Evolutionary conservation across 2,329 filamentous ascomycete genomes (phyloP), one percentile per base, ranked within the genome.

Genomic region (Aspergillus luchuensis): DNA sequence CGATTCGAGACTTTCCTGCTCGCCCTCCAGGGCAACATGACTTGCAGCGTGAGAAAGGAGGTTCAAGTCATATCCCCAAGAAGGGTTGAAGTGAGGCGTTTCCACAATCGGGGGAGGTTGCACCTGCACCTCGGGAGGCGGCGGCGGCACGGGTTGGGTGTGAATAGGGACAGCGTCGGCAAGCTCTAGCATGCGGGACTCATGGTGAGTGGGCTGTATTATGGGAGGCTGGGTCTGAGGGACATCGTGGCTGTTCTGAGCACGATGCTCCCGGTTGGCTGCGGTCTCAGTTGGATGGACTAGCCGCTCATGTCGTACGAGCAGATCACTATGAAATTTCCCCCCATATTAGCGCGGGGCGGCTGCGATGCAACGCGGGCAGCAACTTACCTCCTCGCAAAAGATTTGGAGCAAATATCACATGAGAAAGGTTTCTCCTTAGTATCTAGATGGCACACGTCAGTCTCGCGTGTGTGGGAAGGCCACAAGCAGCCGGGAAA

Each of bases 391-490:
- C 77, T 81, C 62, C 79, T 75, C 8, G 79, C 79, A 68, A 81
- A 81, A 17, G 78, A 80, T 67, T 81, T 81, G 62, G 76, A 76
- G 67, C 79, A 81, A 52, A 81, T 79, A 49, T 81, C 79, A 71
- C 79, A 81, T 60, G 79, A 78, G 63, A 81, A 81, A 10, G 79
- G 79, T 60, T 81, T 81, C 66, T 81, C 79, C 66, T 81, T 81
- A 21, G 79, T 81, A 68, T 81, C 77, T 79, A 66, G 62, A 19
- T 67, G 56, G 61, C 50, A 64, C 57, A 60, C 45, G 67, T 74
- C 70, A 76, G 69, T 59, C 15, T 19, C 25, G 38, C 21, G 30
- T 41, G 11, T 52, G 56, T 28, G 15, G 45, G n/a, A 36, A 54
- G 43, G 28, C n/a, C 25, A 54, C 36, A 25, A 23, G 13, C 47